A percentile compares a stretch with the other conserved stretches of the same genome.
Evolutionary conservation across 2,329 filamentous ascomycete genomes (phyloP).

Genomic region (Coniochaeta ligniaria): DNA sequence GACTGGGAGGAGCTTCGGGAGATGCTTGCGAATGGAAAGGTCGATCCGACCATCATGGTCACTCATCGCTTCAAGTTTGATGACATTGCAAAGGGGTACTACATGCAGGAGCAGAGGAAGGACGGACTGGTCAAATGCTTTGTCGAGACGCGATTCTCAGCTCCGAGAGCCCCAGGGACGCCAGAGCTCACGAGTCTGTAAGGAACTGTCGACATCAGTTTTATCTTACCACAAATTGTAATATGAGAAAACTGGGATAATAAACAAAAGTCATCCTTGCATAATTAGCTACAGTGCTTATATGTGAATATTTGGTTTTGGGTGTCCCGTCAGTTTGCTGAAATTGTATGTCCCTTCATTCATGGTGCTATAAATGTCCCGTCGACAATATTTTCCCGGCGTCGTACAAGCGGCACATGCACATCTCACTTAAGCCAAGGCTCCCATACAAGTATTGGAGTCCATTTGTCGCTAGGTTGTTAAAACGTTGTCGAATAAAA

Average conservation of each 20-base stretch:
- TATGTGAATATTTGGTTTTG: no score
- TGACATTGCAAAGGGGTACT: conserved; percentile 8
- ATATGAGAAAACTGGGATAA: neutral
- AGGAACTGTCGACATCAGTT: neutral
- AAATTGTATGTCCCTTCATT: no score
- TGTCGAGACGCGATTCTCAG: conserved; percentile 8
- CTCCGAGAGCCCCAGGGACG: conserved; percentile 2
- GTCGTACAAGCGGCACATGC: no score
- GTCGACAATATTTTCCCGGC: no score
- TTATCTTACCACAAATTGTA: neutral
- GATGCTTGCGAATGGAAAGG: conserved; percentile 5
- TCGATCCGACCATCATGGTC: conserved; percentile 7
- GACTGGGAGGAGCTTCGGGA: conserved; percentile 8
- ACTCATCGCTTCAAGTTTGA: conserved; percentile 8
- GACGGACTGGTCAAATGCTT: conserved; percentile 9
- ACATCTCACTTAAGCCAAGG: no score
- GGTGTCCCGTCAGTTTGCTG: no score
- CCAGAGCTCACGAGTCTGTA: conserved; percentile 5
- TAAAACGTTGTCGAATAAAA: no score
- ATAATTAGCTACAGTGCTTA: no score
- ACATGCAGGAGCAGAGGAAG: conserved; percentile 8
- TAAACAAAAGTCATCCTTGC: no score
- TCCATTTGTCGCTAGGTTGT: no score
- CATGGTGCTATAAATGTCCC: no score
- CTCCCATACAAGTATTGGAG: no score